Conservation (phyloP, 1,284 basidiomycete genomes). For the Ganoderma meredithae region DNA sequence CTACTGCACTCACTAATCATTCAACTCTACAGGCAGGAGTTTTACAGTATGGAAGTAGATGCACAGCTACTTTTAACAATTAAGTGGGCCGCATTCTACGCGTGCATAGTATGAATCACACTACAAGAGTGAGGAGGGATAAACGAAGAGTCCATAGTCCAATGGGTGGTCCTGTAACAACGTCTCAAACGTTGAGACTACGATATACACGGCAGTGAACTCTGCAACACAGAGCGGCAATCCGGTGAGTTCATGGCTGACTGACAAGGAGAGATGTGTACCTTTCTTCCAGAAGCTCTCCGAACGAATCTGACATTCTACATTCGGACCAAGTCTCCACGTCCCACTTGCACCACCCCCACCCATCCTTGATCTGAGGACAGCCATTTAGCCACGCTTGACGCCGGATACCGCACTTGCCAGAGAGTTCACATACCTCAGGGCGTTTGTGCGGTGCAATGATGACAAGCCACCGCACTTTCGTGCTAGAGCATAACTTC, state of each 20-base stretch:
- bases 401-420: constrained; percentile 1
- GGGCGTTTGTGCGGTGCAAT: constrained; percentile 81
- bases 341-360: constrained; percentile 80
- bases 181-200: constrained; percentile 33
- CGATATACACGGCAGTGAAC: constrained; percentile 58
- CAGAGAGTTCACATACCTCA: constrained; percentile 50
- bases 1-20: neutral
- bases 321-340: constrained; percentile 58
- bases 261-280: constrained; percentile 34
- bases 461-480: constrained; percentile 69
- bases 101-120: neutral
- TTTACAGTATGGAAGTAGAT: neutral
- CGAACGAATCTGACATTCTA: constrained; percentile 49
- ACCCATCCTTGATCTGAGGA: constrained; percentile 72
- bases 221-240: constrained; percentile 35
- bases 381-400: neutral
- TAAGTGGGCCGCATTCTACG: neutral
- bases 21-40: neutral
- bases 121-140: neutral
- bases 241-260: neutral
- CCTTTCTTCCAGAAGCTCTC: constrained; percentile 66
- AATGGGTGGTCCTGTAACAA: neutral
- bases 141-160: neutral
- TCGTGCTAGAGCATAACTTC: constrained; percentile 48
- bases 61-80: neutral